phyloP scores from a whole-genome alignment of 2,329 filamentous ascomycete genomes.

The Lecanicillium sp. region DNA sequence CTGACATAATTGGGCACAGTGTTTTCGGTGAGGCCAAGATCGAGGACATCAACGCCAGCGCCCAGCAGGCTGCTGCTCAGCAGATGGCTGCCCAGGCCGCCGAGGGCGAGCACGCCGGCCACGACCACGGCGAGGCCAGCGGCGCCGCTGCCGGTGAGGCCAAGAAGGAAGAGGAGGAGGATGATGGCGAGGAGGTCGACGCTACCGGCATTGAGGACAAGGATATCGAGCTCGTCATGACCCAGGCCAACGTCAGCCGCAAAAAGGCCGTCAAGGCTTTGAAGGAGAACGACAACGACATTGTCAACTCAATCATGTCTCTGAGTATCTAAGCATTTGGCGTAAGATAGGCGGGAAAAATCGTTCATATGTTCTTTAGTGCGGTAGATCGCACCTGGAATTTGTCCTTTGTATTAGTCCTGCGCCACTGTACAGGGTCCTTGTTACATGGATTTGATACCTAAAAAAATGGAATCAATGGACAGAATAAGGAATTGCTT shows the following conservation, averaged over 20 bases:
- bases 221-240: slow-evolving; percentile 99
- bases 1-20: slow-evolving; percentile 36
- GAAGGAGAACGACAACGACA: slow-evolving; percentile 99
- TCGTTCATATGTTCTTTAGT: slow-evolving; percentile 8
- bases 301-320: slow-evolving; percentile 99
- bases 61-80: slow-evolving; percentile 90
- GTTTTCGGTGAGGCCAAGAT: slow-evolving; percentile 99
- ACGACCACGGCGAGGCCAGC: slow-evolving; percentile 62
- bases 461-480: slow-evolving; percentile 8
- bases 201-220: slow-evolving; percentile 93
- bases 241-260: slow-evolving; percentile 89
- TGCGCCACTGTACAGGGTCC: too few species aligned
- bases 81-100: slow-evolving; percentile 75
- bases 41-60: slow-evolving; percentile 97
- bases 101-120: slow-evolving; percentile 58
- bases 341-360: slow-evolving; percentile 7
- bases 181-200: slow-evolving; percentile 93
- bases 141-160: slow-evolving; percentile 54
- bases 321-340: slow-evolving; percentile 59
- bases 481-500: not conserved
- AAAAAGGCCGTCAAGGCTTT: slow-evolving; percentile 99
- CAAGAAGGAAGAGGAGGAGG: slow-evolving; percentile 72
- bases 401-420: slow-evolving; percentile 5
- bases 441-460: slow-evolving; percentile 2
- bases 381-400: slow-evolving; percentile 7